Base-by-base conservation (phyloP, 345 rosid species). In the Aquilaria malaccensis region DNA sequence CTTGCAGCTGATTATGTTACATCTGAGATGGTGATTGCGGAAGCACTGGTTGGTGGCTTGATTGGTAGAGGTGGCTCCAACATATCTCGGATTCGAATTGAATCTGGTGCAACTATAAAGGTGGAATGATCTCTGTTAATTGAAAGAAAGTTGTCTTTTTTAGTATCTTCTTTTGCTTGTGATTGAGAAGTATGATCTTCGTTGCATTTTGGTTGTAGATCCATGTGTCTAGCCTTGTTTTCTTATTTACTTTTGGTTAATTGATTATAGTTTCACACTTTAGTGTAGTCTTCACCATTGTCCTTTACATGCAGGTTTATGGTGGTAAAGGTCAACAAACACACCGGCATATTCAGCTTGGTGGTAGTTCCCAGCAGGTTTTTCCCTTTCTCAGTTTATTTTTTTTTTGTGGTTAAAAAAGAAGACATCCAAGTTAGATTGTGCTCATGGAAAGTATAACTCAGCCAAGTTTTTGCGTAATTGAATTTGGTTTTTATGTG, bases 1-100 rank as follows among this genome's bases (percentile, higher is more conserved):
- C 81, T 79, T 81, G 82, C 88, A 83, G 92, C 86, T 85, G 88
- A 76, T 41, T 81, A 76, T 64, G 80, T 83, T 52, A 83, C 85
- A 3, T 50, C 81, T 33, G 86, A 81, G 79, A 81, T 81, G 92
- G 67, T 81, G 86, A 76, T 83, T 59, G 69, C 83, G 45, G 88
- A 83, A 63, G 65, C 81, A 2, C 15, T 77, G 74, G 81, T 85
- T 57, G 88, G 88, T 56, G 88, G 88, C 60, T 67, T 83, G 78
- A 85, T 85, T 3, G 86, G 88, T 11, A 70, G 85, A 61, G 57
- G 75, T 10, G 92, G 92, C 49, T 72, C 88, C 66, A 85, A 85
- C 67, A 85, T 83, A 63, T 79, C 92, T 10, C 83, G 80, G 75
- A 83, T 85, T 70, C 81, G 92, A 70, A 76, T 64, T 33, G 86